Evolutionary conservation across 2,329 filamentous ascomycete genomes (phyloP).

Genomic region (Aureobasidium uvarum): DNA sequence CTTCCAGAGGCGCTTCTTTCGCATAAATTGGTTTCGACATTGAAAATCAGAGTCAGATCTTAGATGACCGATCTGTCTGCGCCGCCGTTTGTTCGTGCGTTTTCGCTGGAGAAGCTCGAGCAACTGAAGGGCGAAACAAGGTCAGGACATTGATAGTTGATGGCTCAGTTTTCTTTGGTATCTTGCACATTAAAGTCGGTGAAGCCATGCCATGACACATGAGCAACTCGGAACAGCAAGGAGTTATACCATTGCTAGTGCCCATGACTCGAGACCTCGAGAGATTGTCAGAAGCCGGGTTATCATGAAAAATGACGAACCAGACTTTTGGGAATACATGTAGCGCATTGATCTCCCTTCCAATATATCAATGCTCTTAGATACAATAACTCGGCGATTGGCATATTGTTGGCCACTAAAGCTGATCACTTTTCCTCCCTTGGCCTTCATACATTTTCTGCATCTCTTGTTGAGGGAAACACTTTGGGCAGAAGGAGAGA

Average conservation of each 20-base stretch:
- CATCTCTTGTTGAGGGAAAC: background rate
- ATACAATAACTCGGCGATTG: background rate
- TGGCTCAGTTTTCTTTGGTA: background rate
- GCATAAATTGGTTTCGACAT: background rate
- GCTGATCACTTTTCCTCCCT: background rate
- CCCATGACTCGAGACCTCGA: slow-evolving; percentile 3
- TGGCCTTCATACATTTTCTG: background rate
- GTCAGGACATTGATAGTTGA: background rate
- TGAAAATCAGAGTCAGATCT: background rate
- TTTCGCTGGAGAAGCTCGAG: background rate
- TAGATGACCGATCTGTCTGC: background rate
- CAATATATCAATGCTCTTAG: background rate
- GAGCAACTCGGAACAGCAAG: background rate
- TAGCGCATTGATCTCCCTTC: background rate
- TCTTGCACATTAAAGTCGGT: background rate
- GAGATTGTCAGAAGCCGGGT: background rate
- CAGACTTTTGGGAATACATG: background rate
- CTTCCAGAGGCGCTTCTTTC: slow-evolving; percentile 18
- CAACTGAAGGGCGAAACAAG: background rate
- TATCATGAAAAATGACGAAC: background rate
- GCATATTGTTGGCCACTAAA: background rate
- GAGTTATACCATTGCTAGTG: background rate
- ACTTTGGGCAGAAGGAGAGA: background rate
- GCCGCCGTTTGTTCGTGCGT: background rate
- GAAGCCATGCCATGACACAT: background rate